These are phyloP conservation scores for Malus hybrid DNA, from an alignment of 331 rosid genomes.

Conservation along the genomic window DNA sequence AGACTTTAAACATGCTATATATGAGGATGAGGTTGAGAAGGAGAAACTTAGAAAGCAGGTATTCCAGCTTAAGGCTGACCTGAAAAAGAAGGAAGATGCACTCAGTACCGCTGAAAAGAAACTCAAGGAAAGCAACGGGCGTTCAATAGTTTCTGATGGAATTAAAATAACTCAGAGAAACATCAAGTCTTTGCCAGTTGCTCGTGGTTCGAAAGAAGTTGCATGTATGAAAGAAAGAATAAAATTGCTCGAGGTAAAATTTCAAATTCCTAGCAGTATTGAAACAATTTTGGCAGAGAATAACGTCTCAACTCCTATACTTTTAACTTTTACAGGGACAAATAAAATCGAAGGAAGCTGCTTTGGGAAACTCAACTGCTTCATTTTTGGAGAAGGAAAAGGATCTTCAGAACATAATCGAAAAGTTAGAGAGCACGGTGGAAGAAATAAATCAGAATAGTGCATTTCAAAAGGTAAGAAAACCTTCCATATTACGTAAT, in stretches of 20 bases:
- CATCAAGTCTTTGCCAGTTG: conserved; percentile 32
- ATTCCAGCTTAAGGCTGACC: conserved; percentile 47
- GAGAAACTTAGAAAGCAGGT: conserved; percentile 62
- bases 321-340: conserved; percentile 40
- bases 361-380: conserved; percentile 49
- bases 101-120: conserved; percentile 48
- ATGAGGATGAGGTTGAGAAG: conserved; percentile 64
- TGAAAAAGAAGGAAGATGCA: conserved; percentile 68
- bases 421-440: conserved; percentile 53
- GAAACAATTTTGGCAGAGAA: not conserved
- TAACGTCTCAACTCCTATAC: not conserved
- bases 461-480: conserved; percentile 52
- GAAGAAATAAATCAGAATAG: conserved; percentile 46
- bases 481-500: not conserved
- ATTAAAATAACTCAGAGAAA: conserved; percentile 28
- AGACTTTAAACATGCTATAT: conserved; percentile 42
- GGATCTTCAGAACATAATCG: conserved; percentile 59
- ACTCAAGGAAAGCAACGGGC: conserved; percentile 49
- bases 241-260: conserved; percentile 75
- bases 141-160: conserved; percentile 34
- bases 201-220: conserved; percentile 52
- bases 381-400: conserved; percentile 59
- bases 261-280: conserved; percentile 4
- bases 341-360: conserved; percentile 54
- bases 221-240: conserved; percentile 60